These are phyloP conservation scores for Botrytis tulipae DNA, from an alignment of 2,329 filamentous ascomycete species.

Conservation along the genomic window DNA sequence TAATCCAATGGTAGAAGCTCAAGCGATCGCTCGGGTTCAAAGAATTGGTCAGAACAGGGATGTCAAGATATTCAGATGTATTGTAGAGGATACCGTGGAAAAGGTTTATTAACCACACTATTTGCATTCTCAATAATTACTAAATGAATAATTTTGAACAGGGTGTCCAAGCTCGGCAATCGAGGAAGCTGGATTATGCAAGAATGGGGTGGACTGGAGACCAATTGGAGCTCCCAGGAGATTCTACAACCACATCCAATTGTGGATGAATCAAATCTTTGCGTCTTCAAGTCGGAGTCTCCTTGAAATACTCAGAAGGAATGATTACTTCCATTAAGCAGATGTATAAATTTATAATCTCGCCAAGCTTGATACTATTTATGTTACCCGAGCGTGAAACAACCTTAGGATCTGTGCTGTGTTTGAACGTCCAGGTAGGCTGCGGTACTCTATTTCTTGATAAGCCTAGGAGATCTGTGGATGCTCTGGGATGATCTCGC, in stretches of 20 bases:
- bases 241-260: neutral
- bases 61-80: constrained; percentile 35
- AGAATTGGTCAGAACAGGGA: constrained; percentile 32
- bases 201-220: neutral
- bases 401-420: no score
- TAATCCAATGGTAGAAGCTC: constrained; percentile 37
- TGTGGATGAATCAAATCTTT: neutral
- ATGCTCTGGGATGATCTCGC: neutral
- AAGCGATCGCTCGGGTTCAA: constrained; percentile 32
- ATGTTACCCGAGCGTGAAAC: no score
- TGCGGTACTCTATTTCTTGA: neutral
- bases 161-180: constrained; percentile 25
- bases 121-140: neutral
- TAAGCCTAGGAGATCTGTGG: neutral
- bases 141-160: neutral
- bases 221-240: neutral
- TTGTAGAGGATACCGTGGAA: constrained; percentile 35
- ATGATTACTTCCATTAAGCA: neutral
- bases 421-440: no score
- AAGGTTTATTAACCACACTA: constrained; percentile 15
- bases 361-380: no score
- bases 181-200: constrained; percentile 24
- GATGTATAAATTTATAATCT: neutral
- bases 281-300: neutral
- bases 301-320: neutral